phyloP scores from a whole-genome alignment of 1,284 basidiomycete species.

The Microbotryum saponariae region DNA sequence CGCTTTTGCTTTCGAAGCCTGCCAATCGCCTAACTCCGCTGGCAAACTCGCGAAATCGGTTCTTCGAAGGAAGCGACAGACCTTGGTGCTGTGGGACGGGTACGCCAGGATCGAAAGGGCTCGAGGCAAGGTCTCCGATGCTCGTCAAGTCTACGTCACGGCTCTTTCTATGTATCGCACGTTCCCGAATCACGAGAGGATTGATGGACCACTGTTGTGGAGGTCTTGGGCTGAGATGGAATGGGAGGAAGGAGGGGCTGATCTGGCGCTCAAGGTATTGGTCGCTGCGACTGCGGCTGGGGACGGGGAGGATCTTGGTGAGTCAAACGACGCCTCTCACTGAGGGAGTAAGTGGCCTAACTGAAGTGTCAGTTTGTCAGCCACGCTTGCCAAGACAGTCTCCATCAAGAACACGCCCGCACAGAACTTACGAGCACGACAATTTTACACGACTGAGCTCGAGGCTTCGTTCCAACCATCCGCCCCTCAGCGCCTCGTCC shows the following conservation, averaged over 20 bases:
- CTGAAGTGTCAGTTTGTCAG: not conserved
- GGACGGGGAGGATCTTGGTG: slow-evolving; percentile 16
- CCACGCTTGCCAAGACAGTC: slow-evolving; percentile 6
- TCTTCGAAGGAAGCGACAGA: slow-evolving; percentile 57
- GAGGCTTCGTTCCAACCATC: slow-evolving; percentile 26
- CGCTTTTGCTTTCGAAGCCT: slow-evolving; percentile 54
- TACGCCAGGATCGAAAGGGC: slow-evolving; percentile 73
- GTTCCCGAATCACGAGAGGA: slow-evolving; percentile 19
- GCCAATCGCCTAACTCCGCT: slow-evolving; percentile 55
- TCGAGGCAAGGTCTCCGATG: slow-evolving; percentile 61
- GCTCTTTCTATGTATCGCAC: slow-evolving; percentile 40
- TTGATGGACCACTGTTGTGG: slow-evolving; percentile 50
- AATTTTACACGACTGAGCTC: slow-evolving; percentile 20
- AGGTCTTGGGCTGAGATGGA: slow-evolving; percentile 87
- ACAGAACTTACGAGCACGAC: slow-evolving; percentile 27
- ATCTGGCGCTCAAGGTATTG: slow-evolving; percentile 56
- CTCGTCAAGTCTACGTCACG: slow-evolving; percentile 74
- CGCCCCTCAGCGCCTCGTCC: slow-evolving; percentile 28
- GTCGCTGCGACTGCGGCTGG: slow-evolving; percentile 44
- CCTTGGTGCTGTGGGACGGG: slow-evolving; percentile 65
- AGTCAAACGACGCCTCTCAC: not conserved
- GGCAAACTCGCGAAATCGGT: slow-evolving; percentile 63
- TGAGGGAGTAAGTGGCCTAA: not conserved
- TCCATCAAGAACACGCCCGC: slow-evolving; percentile 9
- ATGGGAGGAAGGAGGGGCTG: slow-evolving; percentile 56